Conservation (phyloP, 129 eudicot genomes). For the Helianthus annuus region HanXRQr2.0-SUNRISE NC_035448.2:78659705-78660204, state of each 20-base stretch:
- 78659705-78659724: too few species aligned
- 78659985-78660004: constrained; percentile 55
- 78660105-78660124: constrained; percentile 81
- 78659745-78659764: too few species aligned
- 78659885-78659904: not conserved
- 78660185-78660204: constrained; percentile 86
- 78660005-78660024: constrained; percentile 61
- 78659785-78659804: too few species aligned
- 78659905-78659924: not conserved
- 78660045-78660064: constrained; percentile 80
- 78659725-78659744: too few species aligned
- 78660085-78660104: constrained; percentile 92
- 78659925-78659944: constrained; percentile 9
- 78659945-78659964: constrained; percentile 16
- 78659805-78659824: too few species aligned
- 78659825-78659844: too few species aligned
- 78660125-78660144: constrained; percentile 73
- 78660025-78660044: constrained; percentile 68
- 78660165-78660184: constrained; percentile 81
- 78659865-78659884: not conserved
- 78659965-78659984: not conserved
- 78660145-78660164: constrained; percentile 78
- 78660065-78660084: constrained; percentile 82
- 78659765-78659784: too few species aligned
- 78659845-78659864: not conserved